Evolutionary conservation across 129 eudicot species (phyloP), one percentile per base, ranked within the genome.

Genomic region (Lactuca sativa): DNA sequence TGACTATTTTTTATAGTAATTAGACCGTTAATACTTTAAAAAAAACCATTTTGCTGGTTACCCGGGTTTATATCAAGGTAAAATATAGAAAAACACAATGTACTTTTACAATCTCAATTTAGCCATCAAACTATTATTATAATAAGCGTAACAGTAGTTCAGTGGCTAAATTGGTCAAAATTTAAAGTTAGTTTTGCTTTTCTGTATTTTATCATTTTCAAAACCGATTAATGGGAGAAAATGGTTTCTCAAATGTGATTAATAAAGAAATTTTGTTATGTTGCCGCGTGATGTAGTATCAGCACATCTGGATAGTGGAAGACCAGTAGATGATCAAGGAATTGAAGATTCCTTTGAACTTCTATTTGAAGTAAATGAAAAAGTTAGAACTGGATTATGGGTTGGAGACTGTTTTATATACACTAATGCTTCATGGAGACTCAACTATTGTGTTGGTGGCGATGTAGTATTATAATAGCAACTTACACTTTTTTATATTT

Each of bases 361-460:
- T 73, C 86, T 91, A 5, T 86, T 85, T 75, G 97, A 91, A 76
- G 80, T 86, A 69, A 88, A 80, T 82, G 97, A 91, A 81, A 83
- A 89, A 57, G 95, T 91, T 52, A 84, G 97, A 72, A 87, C 95
- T 18, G 97, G 97, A 59, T 59, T 91, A 56, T 91, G 97, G 97
- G 95, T 91, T 32, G 97, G 97, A 47, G 97, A 91, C 78, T 91
- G 97, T 60, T 91, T 91, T 61, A 87, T 91, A 34, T 91, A 91
- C 83, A 91, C 84, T 60, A 91, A 91, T 74, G 67, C 92, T 64
- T 87, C 97, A 52, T 87, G 97, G 97, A 83, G 97, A 73, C 97
- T 91, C 48, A 91, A 91, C 71, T 91, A 91, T 72, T 91, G 97
- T 82, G 97, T 91, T 69, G 97, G 97, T 61, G 97, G 97, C 69